Percentiles rank a stretch among this genome's conserved stretches.
These are phyloP conservation scores for Pleurotus cornucopiae DNA, from an alignment of 768 basidiomycete genomes.

Conservation along the genomic window DNA sequence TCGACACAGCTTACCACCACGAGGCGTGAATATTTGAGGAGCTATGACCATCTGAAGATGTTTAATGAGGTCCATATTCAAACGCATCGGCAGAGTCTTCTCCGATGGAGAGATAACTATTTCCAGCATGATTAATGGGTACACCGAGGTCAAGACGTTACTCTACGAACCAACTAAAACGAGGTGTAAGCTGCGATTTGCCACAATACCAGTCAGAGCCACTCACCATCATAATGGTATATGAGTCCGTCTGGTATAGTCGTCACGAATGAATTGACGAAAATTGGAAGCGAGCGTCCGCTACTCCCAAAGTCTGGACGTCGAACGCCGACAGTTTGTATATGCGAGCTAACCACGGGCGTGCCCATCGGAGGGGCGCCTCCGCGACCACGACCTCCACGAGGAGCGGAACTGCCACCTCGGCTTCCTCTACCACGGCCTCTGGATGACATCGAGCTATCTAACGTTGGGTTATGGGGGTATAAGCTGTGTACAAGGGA, in stretches of 20 bases:
- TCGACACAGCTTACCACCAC: constrained; percentile 13
- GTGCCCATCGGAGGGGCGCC: constrained; percentile 17
- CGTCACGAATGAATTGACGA: constrained; percentile 62
- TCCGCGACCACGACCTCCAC: constrained; percentile 13
- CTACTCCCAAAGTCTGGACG: constrained; percentile 59
- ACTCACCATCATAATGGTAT: constrained; percentile 76
- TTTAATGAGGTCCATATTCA: constrained; percentile 70
- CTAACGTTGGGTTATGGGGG: no score
- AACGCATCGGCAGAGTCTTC: constrained; percentile 58
- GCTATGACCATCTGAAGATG: constrained; percentile 54
- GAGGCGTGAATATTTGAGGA: constrained; percentile 67
- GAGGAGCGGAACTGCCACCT: constrained; percentile 19
- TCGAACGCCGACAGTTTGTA: constrained; percentile 62
- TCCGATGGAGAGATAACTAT: constrained; percentile 66
- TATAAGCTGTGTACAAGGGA: not conserved
- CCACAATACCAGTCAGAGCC: constrained; percentile 5
- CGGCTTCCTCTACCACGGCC: constrained; percentile 24
- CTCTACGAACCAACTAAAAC: constrained; percentile 38
- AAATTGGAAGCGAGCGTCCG: constrained; percentile 38
- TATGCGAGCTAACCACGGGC: constrained; percentile 29
- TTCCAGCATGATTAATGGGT: constrained; percentile 1
- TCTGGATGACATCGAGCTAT: not conserved
- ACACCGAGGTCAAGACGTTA: not conserved
- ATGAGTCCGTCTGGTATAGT: constrained; percentile 60
- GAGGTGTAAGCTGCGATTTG: constrained; percentile 1